Percentiles rank a stretch among this genome's conserved stretches.
These are phyloP conservation scores for Cadophora sp. DNA, from an alignment of 2,329 filamentous ascomycete genomes.

Conservation along the genomic window DNA sequence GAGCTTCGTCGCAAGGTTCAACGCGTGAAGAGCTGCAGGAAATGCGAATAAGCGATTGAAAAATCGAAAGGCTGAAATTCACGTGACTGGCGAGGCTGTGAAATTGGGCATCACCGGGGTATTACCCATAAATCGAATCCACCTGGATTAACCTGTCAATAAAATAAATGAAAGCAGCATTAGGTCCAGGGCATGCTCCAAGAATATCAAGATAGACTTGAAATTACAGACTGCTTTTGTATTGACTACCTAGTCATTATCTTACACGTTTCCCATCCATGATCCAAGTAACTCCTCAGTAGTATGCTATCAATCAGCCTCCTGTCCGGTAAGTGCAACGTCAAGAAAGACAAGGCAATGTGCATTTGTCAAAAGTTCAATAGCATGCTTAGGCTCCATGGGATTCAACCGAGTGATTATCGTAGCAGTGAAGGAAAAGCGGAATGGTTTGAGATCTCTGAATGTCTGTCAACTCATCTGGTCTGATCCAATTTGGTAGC, in stretches of 20 bases:
- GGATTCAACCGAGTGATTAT: background rate
- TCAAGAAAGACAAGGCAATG: conserved; percentile 17
- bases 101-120: no score
- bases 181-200: no score
- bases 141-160: no score
- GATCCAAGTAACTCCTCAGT: conserved; percentile 13
- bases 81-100: background rate
- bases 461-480: conserved; percentile 20
- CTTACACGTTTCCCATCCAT: conserved; percentile 29
- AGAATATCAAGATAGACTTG: background rate
- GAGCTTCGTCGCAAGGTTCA: conserved; percentile 20
- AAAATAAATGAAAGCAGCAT: no score
- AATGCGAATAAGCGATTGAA: conserved; percentile 3
- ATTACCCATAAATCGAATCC: no score
- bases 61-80: conserved; percentile 13
- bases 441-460: background rate
- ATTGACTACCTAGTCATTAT: conserved; percentile 31
- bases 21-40: conserved; percentile 17
- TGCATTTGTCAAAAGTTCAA: conserved; percentile 13
- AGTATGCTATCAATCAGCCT: conserved; percentile 8
- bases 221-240: background rate
- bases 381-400: conserved; percentile 17
- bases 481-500: conserved; percentile 5
- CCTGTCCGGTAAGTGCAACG: conserved; percentile 24
- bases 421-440: conserved; percentile 4